phyloP scores from a whole-genome alignment of 768 basidiomycete genomes.

The Collybiopsis confluens region DNA sequence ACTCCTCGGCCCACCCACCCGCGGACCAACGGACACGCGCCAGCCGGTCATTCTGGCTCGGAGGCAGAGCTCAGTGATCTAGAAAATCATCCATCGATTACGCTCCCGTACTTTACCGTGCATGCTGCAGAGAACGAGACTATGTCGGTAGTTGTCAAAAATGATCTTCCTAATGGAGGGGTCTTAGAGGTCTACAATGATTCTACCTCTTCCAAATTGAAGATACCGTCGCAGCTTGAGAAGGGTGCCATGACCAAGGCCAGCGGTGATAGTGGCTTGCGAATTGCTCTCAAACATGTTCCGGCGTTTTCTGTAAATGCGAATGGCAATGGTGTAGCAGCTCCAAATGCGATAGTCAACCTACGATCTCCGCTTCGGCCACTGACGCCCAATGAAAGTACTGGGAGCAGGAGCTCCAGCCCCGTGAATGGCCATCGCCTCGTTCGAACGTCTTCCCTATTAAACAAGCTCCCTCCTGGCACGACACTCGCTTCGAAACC shows the following conservation, averaged over 20 bases:
- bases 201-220: constrained; percentile 22
- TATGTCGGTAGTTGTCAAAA: constrained; percentile 53
- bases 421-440: constrained; percentile 16
- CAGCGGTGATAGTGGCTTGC: neutral
- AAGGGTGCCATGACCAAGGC: constrained; percentile 47
- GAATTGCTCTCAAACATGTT: constrained; percentile 57
- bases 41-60: neutral
- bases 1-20: constrained; percentile 35
- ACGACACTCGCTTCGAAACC: constrained; percentile 19
- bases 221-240: constrained; percentile 44
- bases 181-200: constrained; percentile 62
- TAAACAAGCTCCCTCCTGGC: constrained; percentile 15
- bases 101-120: constrained; percentile 66
- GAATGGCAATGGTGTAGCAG: constrained; percentile 18
- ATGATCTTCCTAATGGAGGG: constrained; percentile 45
- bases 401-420: constrained; percentile 9
- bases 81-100: constrained; percentile 44
- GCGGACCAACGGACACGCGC: constrained; percentile 12
- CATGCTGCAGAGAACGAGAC: constrained; percentile 63
- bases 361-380: constrained; percentile 22
- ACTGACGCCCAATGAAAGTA: constrained; percentile 31
- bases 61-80: constrained; percentile 11
- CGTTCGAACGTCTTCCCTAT: constrained; percentile 22
- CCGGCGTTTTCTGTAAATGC: constrained; percentile 51
- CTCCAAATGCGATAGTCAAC: constrained; percentile 9